phyloP scores from a whole-genome alignment of 768 basidiomycete species.

The Suillus luteus region DNA sequence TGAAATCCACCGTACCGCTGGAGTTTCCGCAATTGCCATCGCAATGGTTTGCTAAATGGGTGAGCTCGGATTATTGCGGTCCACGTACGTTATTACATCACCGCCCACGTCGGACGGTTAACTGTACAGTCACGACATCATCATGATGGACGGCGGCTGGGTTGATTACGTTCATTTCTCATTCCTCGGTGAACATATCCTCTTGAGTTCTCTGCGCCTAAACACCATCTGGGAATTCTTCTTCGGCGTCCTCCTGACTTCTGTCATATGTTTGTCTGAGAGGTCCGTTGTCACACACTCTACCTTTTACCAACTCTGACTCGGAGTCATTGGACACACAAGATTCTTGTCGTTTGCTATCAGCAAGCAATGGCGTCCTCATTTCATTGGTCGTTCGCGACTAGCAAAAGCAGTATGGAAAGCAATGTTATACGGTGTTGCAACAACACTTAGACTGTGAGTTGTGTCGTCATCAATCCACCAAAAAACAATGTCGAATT shows the following conservation, averaged over 20 bases:
- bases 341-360: slow-evolving; percentile 54
- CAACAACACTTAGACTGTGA: slow-evolving; percentile 64
- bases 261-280: slow-evolving; percentile 54
- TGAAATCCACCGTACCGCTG: no score
- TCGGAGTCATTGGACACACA: slow-evolving; percentile 10
- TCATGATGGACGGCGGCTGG: slow-evolving; percentile 46
- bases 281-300: slow-evolving; percentile 42
- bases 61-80: neutral
- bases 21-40: neutral
- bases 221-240: slow-evolving; percentile 52
- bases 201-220: slow-evolving; percentile 44
- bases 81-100: neutral
- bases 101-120: neutral
- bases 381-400: slow-evolving; percentile 41
- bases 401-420: slow-evolving; percentile 54
- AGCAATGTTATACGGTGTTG: slow-evolving; percentile 53
- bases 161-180: slow-evolving; percentile 46
- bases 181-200: slow-evolving; percentile 48
- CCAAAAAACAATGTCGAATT: slow-evolving; percentile 6
- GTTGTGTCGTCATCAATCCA: slow-evolving; percentile 23
- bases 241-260: slow-evolving; percentile 45
- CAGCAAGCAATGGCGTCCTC: slow-evolving; percentile 52
- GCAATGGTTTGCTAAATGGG: neutral
- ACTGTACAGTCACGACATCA: slow-evolving; percentile 17
- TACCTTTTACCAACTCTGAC: neutral